A percentile compares a stretch with the other conserved stretches of the same genome.
These are phyloP conservation scores for Xylaria grammica DNA, from an alignment of 495 filamentous ascomycete species.

Conservation along the genomic window DNA sequence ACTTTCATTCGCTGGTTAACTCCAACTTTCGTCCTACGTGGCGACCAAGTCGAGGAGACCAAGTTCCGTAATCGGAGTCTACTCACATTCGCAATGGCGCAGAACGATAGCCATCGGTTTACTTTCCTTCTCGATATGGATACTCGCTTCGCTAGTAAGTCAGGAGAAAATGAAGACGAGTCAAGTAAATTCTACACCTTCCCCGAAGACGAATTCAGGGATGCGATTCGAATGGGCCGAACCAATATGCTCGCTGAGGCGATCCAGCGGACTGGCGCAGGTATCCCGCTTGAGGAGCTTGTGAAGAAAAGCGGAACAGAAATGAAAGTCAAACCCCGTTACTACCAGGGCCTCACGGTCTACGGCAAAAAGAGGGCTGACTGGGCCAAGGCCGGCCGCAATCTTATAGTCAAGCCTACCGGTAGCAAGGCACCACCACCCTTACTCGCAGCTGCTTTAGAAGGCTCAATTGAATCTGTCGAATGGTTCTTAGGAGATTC, in stretches of 20 bases:
- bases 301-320: constrained; percentile 63
- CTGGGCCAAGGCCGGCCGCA: constrained; percentile 63
- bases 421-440: constrained; percentile 53
- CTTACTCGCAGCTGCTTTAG: constrained; percentile 60
- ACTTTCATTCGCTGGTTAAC: constrained; percentile 44
- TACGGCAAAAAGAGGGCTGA: constrained; percentile 71
- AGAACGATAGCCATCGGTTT: constrained; percentile 40
- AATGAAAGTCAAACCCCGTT: constrained; percentile 63
- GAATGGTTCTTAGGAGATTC: constrained; percentile 75
- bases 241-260: constrained; percentile 46
- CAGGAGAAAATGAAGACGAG: constrained; percentile 1
- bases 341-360: constrained; percentile 74
- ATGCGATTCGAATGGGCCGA: constrained; percentile 39
- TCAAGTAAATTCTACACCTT: constrained; percentile 39
- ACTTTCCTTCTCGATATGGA: constrained; percentile 45
- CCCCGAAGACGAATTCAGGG: constrained; percentile 35
- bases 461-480: constrained; percentile 62
- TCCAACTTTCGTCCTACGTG: constrained; percentile 28
- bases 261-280: constrained; percentile 60
- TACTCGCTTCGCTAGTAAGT: constrained; percentile 32
- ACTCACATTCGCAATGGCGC: constrained; percentile 41
- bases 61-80: constrained; percentile 1
- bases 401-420: constrained; percentile 30
- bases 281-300: constrained; percentile 67
- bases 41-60: constrained; percentile 24